Conservation (phyloP, 2,329 filamentous ascomycete species). For the Venturiaceae sp. region DNA sequence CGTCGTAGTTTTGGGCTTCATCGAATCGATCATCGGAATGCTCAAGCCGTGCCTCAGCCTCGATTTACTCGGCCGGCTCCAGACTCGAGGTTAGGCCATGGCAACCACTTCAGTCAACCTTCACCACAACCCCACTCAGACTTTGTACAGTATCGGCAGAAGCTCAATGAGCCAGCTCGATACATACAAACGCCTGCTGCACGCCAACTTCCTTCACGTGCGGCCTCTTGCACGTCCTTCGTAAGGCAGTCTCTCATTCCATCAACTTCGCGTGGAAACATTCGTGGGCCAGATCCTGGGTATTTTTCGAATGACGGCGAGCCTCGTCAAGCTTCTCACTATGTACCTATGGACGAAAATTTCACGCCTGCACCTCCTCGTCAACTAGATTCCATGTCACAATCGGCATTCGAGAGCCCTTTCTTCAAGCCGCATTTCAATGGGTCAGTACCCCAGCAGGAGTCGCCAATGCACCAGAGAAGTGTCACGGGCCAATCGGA, state of each 20-base stretch:
- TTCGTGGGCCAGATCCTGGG: background rate
- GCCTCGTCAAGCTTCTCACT: background rate
- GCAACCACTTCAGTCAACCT: background rate
- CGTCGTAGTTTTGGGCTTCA: too few species aligned
- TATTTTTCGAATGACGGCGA: background rate
- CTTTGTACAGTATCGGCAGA: background rate
- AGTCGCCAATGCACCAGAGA: background rate
- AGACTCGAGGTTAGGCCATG: background rate
- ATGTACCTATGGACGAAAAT: background rate
- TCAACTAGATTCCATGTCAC: background rate
- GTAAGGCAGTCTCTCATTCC: background rate
- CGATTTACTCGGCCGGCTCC: background rate
- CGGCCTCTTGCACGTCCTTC: background rate
- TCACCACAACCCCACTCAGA: background rate
- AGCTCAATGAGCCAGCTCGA: background rate
- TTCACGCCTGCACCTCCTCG: background rate
- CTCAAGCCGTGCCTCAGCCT: background rate
- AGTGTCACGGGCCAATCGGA: background rate
- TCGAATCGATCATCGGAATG: background rate
- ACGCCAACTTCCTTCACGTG: background rate
- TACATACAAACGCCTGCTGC: background rate
- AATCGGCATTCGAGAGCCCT: background rate
- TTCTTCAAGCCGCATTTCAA: background rate
- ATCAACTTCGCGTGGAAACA: background rate
- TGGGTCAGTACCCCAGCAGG: background rate